Evolutionary conservation across 345 rosid species (phyloP).

Genomic region (Isatis tinctoria): DNA sequence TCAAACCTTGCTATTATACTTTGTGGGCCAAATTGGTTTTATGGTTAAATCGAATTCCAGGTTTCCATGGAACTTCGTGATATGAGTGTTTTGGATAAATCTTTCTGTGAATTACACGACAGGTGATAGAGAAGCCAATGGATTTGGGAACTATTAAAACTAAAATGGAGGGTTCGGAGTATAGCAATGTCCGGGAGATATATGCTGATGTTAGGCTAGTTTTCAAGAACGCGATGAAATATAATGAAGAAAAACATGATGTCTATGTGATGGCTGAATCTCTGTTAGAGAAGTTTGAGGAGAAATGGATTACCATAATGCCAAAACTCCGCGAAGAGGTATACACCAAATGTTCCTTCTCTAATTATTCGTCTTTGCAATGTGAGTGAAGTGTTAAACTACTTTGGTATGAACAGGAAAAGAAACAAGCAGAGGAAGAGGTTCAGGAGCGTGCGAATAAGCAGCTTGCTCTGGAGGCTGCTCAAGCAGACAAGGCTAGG

Average conservation of each 20-base stretch:
- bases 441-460: slow-evolving; percentile 39
- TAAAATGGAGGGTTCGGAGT: slow-evolving; percentile 60
- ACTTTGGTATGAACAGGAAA: slow-evolving; percentile 44
- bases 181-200: slow-evolving; percentile 74
- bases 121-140: slow-evolving; percentile 86
- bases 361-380: background rate
- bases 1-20: background rate
- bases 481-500: slow-evolving; percentile 52
- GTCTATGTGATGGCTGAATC: slow-evolving; percentile 69
- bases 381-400: background rate
- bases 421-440: slow-evolving; percentile 52
- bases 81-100: background rate
- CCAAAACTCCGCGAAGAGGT: slow-evolving; percentile 84
- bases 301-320: slow-evolving; percentile 72
- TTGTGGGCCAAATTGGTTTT: background rate
- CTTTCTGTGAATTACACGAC: slow-evolving; percentile 12
- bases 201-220: slow-evolving; percentile 83
- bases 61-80: background rate
- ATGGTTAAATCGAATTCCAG: background rate
- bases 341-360: background rate
- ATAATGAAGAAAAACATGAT: slow-evolving; percentile 64
- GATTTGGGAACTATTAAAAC: slow-evolving; percentile 67
- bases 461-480: slow-evolving; percentile 56
- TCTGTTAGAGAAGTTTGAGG: slow-evolving; percentile 65
- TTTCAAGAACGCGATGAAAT: slow-evolving; percentile 79